Conservation (phyloP, 176 grass and related monocot genomes). For the Rhynchospora pubera region DNA sequence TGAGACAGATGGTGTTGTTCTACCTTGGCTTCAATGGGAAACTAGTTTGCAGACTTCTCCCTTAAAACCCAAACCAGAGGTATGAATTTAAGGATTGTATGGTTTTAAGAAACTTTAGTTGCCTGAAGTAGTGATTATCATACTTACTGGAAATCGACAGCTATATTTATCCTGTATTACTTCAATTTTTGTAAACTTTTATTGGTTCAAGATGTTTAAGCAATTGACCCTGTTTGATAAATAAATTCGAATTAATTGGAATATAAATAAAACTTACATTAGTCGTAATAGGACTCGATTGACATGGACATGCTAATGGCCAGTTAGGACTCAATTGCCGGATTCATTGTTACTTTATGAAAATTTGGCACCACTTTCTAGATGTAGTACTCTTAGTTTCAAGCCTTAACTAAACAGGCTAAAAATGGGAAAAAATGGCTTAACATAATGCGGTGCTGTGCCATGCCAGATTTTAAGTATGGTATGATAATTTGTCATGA, state of each 20-base stretch:
- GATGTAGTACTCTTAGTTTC: neutral
- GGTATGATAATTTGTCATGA: neutral
- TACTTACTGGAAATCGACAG: neutral
- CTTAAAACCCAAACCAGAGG: constrained; percentile 43
- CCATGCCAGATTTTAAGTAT: neutral
- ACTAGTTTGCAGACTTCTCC: constrained; percentile 57
- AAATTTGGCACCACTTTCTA: neutral
- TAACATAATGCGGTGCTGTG: neutral
- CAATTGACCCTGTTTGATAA: neutral
- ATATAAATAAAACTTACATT: neutral
- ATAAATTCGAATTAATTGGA: neutral
- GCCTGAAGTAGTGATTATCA: neutral
- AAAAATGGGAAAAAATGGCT: neutral
- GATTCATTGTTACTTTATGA: neutral
- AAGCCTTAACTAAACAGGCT: neutral
- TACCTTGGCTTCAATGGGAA: constrained; percentile 99
- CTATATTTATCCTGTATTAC: neutral
- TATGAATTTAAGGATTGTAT: constrained; percentile 11
- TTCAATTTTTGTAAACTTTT: neutral
- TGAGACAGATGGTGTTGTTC: constrained; percentile 68
- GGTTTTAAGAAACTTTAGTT: neutral
- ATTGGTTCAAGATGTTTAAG: neutral
- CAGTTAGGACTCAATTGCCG: too few species aligned
- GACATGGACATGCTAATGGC: neutral
- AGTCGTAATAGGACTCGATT: neutral